A percentile compares a stretch with the other conserved stretches of the same genome.
These are phyloP conservation scores for Blastobotrys attinorum DNA, from an alignment of 805 yeast genomes.

Conservation along the genomic window DNA sequence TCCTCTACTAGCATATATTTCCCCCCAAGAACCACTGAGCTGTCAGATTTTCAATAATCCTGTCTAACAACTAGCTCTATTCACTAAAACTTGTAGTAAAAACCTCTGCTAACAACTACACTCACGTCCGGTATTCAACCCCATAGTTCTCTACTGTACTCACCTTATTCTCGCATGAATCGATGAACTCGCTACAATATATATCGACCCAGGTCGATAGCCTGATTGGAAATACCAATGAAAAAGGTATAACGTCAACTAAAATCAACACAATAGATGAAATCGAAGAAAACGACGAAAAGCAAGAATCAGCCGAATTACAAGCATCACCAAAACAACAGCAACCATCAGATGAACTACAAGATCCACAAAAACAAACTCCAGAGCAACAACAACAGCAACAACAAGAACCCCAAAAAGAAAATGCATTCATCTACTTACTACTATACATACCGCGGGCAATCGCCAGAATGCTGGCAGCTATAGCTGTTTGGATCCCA, in stretches of 20 bases:
- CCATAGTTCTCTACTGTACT: no score
- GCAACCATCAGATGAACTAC: neutral
- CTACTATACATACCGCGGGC: neutral
- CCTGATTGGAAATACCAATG: slow-evolving; percentile 22
- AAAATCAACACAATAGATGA: neutral
- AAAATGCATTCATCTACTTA: neutral
- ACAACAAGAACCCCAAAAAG: neutral
- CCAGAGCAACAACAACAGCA: neutral
- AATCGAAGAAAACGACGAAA: slow-evolving; percentile 4
- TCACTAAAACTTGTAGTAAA: no score
- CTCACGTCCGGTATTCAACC: no score
- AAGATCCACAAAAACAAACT: neutral
- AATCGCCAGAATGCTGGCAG: neutral
- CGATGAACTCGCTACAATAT: slow-evolving; percentile 24
- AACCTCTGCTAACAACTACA: no score
- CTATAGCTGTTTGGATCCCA: neutral
- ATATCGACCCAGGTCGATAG: slow-evolving; percentile 22
- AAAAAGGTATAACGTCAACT: no score
- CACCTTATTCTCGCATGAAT: no score
- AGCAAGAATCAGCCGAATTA: neutral
- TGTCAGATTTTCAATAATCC: no score
- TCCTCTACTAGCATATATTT: no score
- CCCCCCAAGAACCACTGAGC: no score
- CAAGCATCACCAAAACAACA: neutral
- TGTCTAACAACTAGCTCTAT: no score